Conservation (phyloP, 495 filamentous ascomycete genomes). For the Terfezia claveryi region DNA sequence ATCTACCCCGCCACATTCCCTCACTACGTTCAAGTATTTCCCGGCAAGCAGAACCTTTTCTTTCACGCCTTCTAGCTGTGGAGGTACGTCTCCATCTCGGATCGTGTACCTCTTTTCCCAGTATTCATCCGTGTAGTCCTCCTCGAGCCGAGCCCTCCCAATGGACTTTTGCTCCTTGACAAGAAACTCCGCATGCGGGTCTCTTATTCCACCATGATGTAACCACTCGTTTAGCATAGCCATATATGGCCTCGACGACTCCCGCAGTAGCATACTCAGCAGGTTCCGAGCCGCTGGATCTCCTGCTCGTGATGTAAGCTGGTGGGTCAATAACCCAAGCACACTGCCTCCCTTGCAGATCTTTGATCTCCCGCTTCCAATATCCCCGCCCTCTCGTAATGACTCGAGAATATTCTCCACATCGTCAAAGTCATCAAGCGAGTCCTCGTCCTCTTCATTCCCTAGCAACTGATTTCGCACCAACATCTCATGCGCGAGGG, state of each 20-base stretch:
- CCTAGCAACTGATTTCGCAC: conserved; percentile 72
- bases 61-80: conserved; percentile 75
- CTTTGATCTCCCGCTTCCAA: conserved; percentile 58
- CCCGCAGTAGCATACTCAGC: conserved; percentile 57
- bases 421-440: conserved; percentile 58
- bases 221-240: conserved; percentile 96
- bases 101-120: conserved; percentile 97
- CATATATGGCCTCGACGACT: conserved; percentile 90
- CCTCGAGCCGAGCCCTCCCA: conserved; percentile 65
- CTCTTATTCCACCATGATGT: conserved; percentile 83
- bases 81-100: conserved; percentile 70
- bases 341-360: conserved; percentile 89
- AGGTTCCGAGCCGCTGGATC: conserved; percentile 69
- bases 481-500: conserved; percentile 64
- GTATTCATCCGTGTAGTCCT: conserved; percentile 97
- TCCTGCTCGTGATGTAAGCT: conserved; percentile 70
- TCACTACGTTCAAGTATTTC: conserved; percentile 93
- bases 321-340: conserved; percentile 58
- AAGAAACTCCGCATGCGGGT: conserved; percentile 83
- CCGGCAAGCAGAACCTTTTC: conserved; percentile 87
- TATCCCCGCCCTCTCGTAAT: conserved; percentile 54
- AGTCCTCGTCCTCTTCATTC: conserved; percentile 50
- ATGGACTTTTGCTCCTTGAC: conserved; percentile 94
- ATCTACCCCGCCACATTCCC: conserved; percentile 91
- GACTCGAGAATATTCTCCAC: conserved; percentile 77